phyloP scores from a whole-genome alignment of 176 grass and related monocot genomes.

The Leersia perrieri region DNA sequence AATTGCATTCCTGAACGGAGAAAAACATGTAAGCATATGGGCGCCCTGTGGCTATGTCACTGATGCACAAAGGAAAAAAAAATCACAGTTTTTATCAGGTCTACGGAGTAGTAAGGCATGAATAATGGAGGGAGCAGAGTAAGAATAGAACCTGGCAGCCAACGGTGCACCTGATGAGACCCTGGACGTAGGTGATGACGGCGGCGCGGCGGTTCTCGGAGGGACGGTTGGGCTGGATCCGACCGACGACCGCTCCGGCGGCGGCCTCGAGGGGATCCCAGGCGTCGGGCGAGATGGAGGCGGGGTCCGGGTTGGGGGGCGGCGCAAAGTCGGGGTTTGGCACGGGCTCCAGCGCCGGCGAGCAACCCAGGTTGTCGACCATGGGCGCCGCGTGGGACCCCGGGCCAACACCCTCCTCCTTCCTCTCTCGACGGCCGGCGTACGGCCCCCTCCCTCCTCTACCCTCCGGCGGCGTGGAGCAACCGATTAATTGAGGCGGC shows the following conservation, averaged over 20 bases:
- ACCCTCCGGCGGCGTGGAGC: neutral
- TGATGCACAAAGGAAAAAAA: neutral
- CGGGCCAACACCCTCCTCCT: neutral
- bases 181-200: conserved; percentile 71
- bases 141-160: conserved; percentile 36
- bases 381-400: conserved; percentile 52
- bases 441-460: neutral
- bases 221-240: conserved; percentile 66
- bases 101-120: neutral
- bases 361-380: conserved; percentile 64
- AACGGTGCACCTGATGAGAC: conserved; percentile 41
- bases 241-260: conserved; percentile 44
- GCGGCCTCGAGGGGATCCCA: conserved; percentile 73
- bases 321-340: too few relatives aligned
- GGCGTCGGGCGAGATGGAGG: conserved; percentile 37
- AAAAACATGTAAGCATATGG: neutral
- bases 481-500: neutral
- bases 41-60: neutral
- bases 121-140: neutral
- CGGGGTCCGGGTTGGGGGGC: conserved; percentile 52
- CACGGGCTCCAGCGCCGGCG: conserved; percentile 25
- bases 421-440: neutral
- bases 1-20: neutral
- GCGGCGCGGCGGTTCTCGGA: conserved; percentile 65
- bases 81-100: neutral